A percentile compares a stretch with the other conserved stretches of the same genome.
Evolutionary conservation across 495 filamentous ascomycete species (phyloP).

Genomic region (Endocarpon pusillum): DNA sequence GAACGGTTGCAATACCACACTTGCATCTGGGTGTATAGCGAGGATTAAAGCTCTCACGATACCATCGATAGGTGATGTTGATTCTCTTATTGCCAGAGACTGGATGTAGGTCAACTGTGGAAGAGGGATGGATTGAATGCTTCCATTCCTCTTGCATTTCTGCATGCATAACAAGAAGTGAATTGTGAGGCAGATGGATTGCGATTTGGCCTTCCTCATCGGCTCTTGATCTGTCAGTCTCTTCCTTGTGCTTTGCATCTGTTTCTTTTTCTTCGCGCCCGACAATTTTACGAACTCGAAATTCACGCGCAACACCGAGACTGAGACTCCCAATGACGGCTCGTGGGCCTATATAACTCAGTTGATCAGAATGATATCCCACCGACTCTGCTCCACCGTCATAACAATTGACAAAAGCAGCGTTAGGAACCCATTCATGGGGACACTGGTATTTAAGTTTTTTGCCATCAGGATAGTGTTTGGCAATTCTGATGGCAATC

Average conservation of each 20-base stretch:
- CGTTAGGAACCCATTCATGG: slow-evolving; percentile 62
- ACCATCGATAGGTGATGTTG: slow-evolving; percentile 88
- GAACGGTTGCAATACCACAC: slow-evolving; percentile 52
- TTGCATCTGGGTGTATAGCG: slow-evolving; percentile 37
- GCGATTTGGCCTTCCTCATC: slow-evolving; percentile 68
- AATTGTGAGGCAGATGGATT: slow-evolving; percentile 88
- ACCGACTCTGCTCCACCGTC: slow-evolving; percentile 61
- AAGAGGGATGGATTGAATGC: slow-evolving; percentile 51
- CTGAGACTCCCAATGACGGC: slow-evolving; percentile 80
- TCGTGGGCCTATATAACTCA: slow-evolving; percentile 82
- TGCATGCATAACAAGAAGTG: slow-evolving; percentile 83
- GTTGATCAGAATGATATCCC: slow-evolving; percentile 79
- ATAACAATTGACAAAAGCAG: slow-evolving; percentile 89
- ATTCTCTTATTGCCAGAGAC: slow-evolving; percentile 63
- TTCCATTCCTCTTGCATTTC: slow-evolving; percentile 51
- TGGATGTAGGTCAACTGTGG: slow-evolving; percentile 64
- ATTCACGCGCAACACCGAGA: slow-evolving; percentile 78
- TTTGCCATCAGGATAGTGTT: slow-evolving; percentile 40
- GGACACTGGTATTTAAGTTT: slow-evolving; percentile 63
- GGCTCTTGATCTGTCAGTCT: slow-evolving; percentile 18
- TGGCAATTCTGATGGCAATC: slow-evolving; percentile 45
- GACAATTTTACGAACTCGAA: slow-evolving; percentile 62
- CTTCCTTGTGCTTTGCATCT: slow-evolving; percentile 5
- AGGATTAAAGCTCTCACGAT: slow-evolving; percentile 59
- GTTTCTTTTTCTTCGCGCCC: slow-evolving; percentile 29